These are phyloP conservation scores for Agmasoma carcini DNA, from an alignment of 371 early-diverging fungal species.

Conservation along the genomic window DNA sequence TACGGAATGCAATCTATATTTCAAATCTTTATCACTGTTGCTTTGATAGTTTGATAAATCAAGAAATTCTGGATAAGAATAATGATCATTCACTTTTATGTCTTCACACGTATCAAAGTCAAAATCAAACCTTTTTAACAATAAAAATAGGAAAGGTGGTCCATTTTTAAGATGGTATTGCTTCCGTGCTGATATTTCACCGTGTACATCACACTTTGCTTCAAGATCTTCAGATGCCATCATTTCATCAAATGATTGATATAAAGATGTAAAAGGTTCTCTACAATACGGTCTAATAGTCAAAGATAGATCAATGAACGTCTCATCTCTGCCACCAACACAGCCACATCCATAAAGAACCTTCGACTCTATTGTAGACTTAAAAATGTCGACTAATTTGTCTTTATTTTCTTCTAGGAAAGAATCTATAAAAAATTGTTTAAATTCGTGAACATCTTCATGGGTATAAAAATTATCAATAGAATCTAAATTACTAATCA, in stretches of 20 bases:
- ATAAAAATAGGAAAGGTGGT: slow-evolving; percentile 86
- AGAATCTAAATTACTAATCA: slow-evolving; percentile 20
- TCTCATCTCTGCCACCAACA: slow-evolving; percentile 41
- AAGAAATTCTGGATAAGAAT: slow-evolving; percentile 75
- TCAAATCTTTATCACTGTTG: not conserved
- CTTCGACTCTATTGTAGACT: slow-evolving; percentile 33
- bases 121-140: slow-evolving; percentile 88
- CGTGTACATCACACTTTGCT: slow-evolving; percentile 80
- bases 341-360: slow-evolving; percentile 48
- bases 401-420: slow-evolving; percentile 48
- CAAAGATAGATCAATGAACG: slow-evolving; percentile 51
- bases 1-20: slow-evolving; percentile 57
- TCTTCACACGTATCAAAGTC: slow-evolving; percentile 56
- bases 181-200: slow-evolving; percentile 81
- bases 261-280: slow-evolving; percentile 13
- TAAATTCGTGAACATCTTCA: slow-evolving; percentile 54
- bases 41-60: slow-evolving; percentile 51
- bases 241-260: not conserved
- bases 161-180: slow-evolving; percentile 77
- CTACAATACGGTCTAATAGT: slow-evolving; percentile 24
- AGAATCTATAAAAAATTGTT: slow-evolving; percentile 50
- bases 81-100: slow-evolving; percentile 77
- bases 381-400: slow-evolving; percentile 41
- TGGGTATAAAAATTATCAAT: slow-evolving; percentile 44
- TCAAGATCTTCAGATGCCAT: slow-evolving; percentile 56